Base-by-base conservation (phyloP, 106 monocot genomes). In the Dactylorhiza incarnata region DNA sequence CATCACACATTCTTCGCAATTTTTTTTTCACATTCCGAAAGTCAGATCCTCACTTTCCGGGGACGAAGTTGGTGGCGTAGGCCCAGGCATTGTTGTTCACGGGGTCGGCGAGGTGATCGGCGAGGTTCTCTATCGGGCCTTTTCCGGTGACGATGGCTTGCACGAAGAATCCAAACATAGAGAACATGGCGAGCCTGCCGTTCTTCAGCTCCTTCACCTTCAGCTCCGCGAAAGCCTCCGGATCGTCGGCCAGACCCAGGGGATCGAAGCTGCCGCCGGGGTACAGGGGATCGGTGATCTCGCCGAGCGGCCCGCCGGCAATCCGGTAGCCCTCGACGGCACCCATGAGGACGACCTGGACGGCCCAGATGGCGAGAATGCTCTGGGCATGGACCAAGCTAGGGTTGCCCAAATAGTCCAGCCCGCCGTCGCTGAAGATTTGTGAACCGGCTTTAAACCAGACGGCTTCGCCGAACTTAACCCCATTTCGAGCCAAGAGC, bases 131-230 rank as follows among this genome's bases (percentile, higher is more conserved):
- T 49, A 81, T 20, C 9, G 80, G 80, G 14, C 80, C 80, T 53
- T 80, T 80, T 6, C 80, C 73, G 48, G 80, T 80, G 3, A 80
- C 80, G 19, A 80, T 74, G 16, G 80, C 80, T 13, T 80, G 80
- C 37, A 82, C 86, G 50, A 83, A 86, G 74, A 86, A 86, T 10
- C 86, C 86, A 43, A 86, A 86, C 86, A 86, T 83, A 37, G 86
- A 86, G 80, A 86, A 86, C 86, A 86, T 86, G 24, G 86, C 86
- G 19, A 86, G 70, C 45, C 86, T 72, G 0, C 86, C 86, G 47
- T 88, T 88, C 87, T 88, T 88, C 29, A 88, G 68, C 79, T 78
- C 77, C 68, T 78, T 78, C 69, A 78, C 77, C 69, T 78, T 78
- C n/a, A 78, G 53, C 68, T 78, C 77, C 20, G 77, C 77, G 11